Evolutionary conservation across 108 stramenopile genomes (phyloP).

Genomic region (Cyclotella atomus): DNA sequence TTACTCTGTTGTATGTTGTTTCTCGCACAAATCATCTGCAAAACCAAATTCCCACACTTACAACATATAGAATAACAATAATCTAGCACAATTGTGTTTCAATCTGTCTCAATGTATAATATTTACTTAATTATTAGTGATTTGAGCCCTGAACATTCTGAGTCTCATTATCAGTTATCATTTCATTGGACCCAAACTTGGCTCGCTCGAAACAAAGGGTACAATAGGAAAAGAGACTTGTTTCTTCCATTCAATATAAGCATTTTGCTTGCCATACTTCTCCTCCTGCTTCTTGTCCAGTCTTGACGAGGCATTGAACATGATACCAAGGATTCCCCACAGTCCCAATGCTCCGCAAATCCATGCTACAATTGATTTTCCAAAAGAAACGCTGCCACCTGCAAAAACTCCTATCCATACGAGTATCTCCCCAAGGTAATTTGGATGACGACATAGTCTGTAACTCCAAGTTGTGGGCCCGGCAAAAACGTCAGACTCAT

Average conservation of each 20-base stretch:
- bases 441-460: conserved; percentile 70
- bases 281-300: conserved; percentile 66
- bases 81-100: too few relatives aligned
- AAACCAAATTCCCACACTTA: too few relatives aligned
- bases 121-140: too few relatives aligned
- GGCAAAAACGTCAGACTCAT: conserved; percentile 24
- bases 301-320: conserved; percentile 56
- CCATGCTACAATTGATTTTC: conserved; percentile 51
- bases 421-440: conserved; percentile 72
- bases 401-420: conserved; percentile 73
- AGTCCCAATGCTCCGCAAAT: conserved; percentile 53
- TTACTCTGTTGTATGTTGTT: too few relatives aligned
- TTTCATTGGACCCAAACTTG: too few relatives aligned
- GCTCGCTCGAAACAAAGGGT: too few relatives aligned
- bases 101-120: too few relatives aligned
- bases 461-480: conserved; percentile 55
- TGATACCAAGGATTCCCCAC: conserved; percentile 63
- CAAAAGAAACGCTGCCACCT: conserved; percentile 58
- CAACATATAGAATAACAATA: too few relatives aligned
- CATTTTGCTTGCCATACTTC: conserved; percentile 56
- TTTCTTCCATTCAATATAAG: conserved; percentile 58
- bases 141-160: too few relatives aligned
- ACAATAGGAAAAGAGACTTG: conserved; percentile 49
- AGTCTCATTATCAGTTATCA: too few relatives aligned
- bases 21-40: too few relatives aligned